Conservation (phyloP, 306 rosid genomes). For the Malus fusca region DNA sequence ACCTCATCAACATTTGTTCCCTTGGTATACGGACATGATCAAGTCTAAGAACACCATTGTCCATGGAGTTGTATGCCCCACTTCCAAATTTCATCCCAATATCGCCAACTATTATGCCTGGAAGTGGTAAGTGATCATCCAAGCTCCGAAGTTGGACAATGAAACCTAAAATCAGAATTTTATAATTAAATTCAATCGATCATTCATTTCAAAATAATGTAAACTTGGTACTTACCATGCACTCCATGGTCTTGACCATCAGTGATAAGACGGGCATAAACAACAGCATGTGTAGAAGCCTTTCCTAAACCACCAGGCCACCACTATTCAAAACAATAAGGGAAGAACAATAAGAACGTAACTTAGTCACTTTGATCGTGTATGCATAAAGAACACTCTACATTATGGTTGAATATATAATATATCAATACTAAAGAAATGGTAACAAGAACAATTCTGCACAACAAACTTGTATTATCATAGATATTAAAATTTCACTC, state of each 20-base stretch:
- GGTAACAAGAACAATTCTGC: neutral
- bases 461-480: neutral
- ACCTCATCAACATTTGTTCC: constrained; percentile 96
- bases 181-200: constrained; percentile 8
- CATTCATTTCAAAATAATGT: neutral
- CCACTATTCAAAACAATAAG: constrained; percentile 56
- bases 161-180: constrained; percentile 53
- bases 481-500: constrained; percentile 6
- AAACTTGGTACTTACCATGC: constrained; percentile 50
- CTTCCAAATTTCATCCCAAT: constrained; percentile 89
- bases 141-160: constrained; percentile 90
- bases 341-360: constrained; percentile 16
- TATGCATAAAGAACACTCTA: neutral
- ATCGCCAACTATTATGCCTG: constrained; percentile 84
- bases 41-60: constrained; percentile 78
- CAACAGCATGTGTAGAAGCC: constrained; percentile 73
- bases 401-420: neutral
- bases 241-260: constrained; percentile 73
- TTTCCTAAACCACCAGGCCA: constrained; percentile 99
- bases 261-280: constrained; percentile 78
- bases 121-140: constrained; percentile 88
- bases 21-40: constrained; percentile 85
- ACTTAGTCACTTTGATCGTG: constrained; percentile 5
- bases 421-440: neutral
- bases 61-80: constrained; percentile 92